Conservation (phyloP, 1,284 basidiomycete species). For the Exobasidium rhododendri region DNA sequence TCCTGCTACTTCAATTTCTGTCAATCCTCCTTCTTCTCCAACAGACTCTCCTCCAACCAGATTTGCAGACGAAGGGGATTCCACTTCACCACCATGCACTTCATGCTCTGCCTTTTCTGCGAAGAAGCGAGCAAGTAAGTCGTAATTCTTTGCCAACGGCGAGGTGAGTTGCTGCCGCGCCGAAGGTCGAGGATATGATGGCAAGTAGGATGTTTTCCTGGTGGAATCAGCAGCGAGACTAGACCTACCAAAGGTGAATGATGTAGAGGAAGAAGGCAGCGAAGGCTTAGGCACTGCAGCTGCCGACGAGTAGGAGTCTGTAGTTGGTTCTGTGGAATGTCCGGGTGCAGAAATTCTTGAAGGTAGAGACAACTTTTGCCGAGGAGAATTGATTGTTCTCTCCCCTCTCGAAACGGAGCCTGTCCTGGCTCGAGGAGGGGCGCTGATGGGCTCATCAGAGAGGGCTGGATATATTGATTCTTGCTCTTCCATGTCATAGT, state of each 20-base stretch:
- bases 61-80: constrained; percentile 6
- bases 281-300: background rate
- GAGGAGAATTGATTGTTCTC: background rate
- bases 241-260: background rate
- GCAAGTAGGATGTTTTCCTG: background rate
- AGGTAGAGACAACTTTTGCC: background rate
- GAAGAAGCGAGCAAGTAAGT: constrained; percentile 40
- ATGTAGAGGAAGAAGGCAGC: background rate
- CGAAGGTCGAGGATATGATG: background rate
- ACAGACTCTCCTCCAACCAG: background rate
- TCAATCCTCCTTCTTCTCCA: constrained; percentile 25
- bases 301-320: background rate
- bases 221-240: background rate
- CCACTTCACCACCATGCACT: constrained; percentile 1
- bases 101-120: constrained; percentile 32
- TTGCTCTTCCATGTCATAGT: background rate
- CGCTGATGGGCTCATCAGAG: background rate
- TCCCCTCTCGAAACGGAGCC: background rate
- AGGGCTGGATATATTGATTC: background rate
- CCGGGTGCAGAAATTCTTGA: background rate
- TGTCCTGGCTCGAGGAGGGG: background rate
- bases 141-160: constrained; percentile 37
- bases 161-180: background rate
- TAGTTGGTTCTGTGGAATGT: background rate
- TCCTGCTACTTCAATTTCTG: constrained; percentile 40